A percentile compares a stretch with the other conserved stretches of the same genome.
These are phyloP conservation scores for Ganoderma lingzhi DNA, from an alignment of 1,284 basidiomycete genomes.

Conservation along the genomic window DNA sequence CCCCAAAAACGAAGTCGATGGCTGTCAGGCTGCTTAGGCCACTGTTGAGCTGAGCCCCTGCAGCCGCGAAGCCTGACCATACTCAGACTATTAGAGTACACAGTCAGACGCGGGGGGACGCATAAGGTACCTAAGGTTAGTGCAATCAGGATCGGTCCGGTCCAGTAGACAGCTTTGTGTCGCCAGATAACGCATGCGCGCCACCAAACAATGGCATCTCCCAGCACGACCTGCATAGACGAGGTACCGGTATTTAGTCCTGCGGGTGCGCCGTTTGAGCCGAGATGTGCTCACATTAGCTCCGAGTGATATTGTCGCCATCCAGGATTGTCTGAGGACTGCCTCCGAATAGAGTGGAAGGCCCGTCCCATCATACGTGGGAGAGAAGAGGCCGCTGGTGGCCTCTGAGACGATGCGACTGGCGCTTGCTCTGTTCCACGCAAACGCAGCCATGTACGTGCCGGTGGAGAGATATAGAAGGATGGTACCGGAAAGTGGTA, in stretches of 20 bases:
- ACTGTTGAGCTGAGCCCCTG: background rate
- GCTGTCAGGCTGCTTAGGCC: background rate
- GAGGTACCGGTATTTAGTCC: too few species aligned
- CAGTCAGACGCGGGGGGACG: too few species aligned
- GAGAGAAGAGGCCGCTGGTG: background rate
- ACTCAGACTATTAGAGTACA: background rate
- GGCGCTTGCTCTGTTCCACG: background rate
- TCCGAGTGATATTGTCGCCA: background rate
- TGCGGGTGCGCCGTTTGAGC: too few species aligned
- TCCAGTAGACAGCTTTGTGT: background rate
- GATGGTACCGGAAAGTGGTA: background rate
- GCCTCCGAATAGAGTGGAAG: too few species aligned
- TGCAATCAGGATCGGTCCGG: background rate
- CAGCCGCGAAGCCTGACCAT: background rate
- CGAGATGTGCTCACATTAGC: background rate
- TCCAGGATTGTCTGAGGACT: slow-evolving; percentile 3
- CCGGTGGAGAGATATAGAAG: background rate
- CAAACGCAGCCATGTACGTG: background rate
- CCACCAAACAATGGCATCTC: slow-evolving; percentile 8
- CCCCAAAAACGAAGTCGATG: background rate
- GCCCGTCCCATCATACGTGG: background rate
- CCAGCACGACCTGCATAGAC: slow-evolving; percentile 1
- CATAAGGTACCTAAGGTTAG: background rate
- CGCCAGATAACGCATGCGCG: slow-evolving; percentile 5
- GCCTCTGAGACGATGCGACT: background rate